Evolutionary conservation across 495 filamentous ascomycete genomes (phyloP), one percentile per base, ranked within the genome.

Genomic region (Neurospora tetraspora): DNA sequence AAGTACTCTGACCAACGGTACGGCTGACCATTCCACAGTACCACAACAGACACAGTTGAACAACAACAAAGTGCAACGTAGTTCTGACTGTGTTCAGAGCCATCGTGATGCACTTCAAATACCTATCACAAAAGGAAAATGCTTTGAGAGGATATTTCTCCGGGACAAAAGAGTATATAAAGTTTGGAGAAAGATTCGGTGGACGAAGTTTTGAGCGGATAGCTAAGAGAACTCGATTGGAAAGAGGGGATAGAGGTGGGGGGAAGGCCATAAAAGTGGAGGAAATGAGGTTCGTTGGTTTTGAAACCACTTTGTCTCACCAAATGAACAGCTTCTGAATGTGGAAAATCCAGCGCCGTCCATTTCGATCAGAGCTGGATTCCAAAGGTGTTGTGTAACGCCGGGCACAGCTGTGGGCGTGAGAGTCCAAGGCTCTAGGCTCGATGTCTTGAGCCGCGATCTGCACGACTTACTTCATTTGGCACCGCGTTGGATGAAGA

Each of bases 11-110:
- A 43, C 16, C 16, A 8, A 4, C 16, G 2, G 16, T n/a, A 2
- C 6, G 6, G 16, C 16, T 43, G 5, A n/a, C 40, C 40, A 43
- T 43, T 18, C 6, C 16, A 43, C 40, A 43, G 0, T 18, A 18
- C 40, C 40, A 43, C 7, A 43, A 5, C 3, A 43, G 5, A 3
- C 40, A 5, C 0, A 43, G 1, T 0, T 2, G 14, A 43, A 43
- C 6, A 3, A 43, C 6, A 3, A 43, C 16, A 43, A n/a, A 18
- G 0, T 9, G 16, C 0, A n/a, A 18, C 4, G 0, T n/a, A 9
- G 16, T 8, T n/a, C 40, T 43, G 40, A 16, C 2, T n/a, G 40
- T 9, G 5, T 18, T 43, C 16, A 8, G 16, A 18, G 16, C 6
- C 40, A 43, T 43, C 7, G 16, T n/a, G 16, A 43, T 3, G 2